Base-by-base conservation (phyloP, 2,329 filamentous ascomycete species). In the Pseudocercospora cruenta region DNA sequence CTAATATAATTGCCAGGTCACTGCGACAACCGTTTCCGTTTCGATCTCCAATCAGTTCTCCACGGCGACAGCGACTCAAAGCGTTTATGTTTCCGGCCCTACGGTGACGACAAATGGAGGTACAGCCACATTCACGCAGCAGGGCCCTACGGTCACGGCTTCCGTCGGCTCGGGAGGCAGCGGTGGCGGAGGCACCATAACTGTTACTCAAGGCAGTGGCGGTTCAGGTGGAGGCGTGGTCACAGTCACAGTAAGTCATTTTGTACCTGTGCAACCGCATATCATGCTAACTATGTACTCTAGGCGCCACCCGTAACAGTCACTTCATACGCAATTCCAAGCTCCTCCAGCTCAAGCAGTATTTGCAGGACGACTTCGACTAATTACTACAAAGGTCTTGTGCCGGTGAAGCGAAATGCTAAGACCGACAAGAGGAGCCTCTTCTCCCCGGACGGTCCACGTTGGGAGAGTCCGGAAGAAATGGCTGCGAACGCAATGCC, bases 351-450 rank as follows among this genome's bases (percentile, higher is more conserved):
- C n/a, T 62, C 59, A 14, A 67, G 54, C 4, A 75, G 71, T 43
- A 71, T 73, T 4, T 75, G 74, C 58, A 62, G 74, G 24, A 75
- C 70, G 12, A 72, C 71, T 28, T 63, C 70, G 22, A 75, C 74
- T 5, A 74, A 75, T 39, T 75, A 76, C 60, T 65, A 75, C 49
- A 74, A 73, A 26, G 69, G 69, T 0, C 31, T 58, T 55, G 22
- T 61, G 22, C 65, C 62, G 0, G 26, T 47, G 43, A 67, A 60
- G 62, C 61, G 58, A 33, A 51, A 65, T 26, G 57, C 39, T 1
- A n/a, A 10, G 9, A 59, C 39, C 1, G 33, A 45, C 4, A 59
- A 59, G 57, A 22, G 57, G 57, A 59, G 57, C n/a, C 33, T 47
- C 2, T 59, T 59, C 21, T 55, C 51, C 1, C 51, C 51, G 4